Evolutionary conservation across 768 basidiomycete genomes (phyloP).

Genomic region (Cytidiella melzeri): DNA sequence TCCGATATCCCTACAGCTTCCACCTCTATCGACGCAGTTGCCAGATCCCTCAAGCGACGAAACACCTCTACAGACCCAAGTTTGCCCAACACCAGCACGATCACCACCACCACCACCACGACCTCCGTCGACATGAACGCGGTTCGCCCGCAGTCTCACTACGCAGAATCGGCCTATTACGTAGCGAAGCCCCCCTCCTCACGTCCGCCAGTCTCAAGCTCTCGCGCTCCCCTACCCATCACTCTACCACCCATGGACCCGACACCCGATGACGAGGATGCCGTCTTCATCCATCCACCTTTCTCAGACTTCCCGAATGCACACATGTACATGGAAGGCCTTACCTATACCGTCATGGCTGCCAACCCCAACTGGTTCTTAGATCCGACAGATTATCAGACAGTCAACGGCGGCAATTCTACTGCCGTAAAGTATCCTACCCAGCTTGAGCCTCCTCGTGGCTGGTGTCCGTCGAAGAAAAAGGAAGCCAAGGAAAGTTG

Average conservation of each 20-base stretch:
- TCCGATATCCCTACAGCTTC: conserved; percentile 2
- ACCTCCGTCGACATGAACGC: conserved; percentile 2
- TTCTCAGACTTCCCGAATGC: conserved; percentile 63
- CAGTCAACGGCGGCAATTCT: conserved; percentile 38
- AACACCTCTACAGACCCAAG: conserved; percentile 5
- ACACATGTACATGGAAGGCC: conserved; percentile 54
- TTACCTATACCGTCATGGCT: conserved; percentile 68
- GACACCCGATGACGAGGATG: conserved; percentile 53
- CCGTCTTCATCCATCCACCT: conserved; percentile 70
- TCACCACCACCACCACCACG: too few relatives aligned
- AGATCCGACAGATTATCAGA: conserved; percentile 59
- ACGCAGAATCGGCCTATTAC: not conserved
- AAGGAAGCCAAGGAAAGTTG: conserved; percentile 71
- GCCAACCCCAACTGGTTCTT: conserved; percentile 79
- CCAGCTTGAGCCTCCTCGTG: conserved; percentile 74
- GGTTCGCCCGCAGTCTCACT: conserved; percentile 1
- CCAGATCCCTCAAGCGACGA: conserved; percentile 16
- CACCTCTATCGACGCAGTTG: not conserved
- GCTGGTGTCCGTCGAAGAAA: conserved; percentile 85
- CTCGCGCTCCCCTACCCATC: conserved; percentile 8
- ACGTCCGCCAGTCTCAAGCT: not conserved
- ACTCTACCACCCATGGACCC: conserved; percentile 42
- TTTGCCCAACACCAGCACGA: conserved; percentile 5
- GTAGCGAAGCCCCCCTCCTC: conserved; percentile 1
- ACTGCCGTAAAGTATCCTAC: conserved; percentile 66